These are phyloP conservation scores for Bassia scoparia DNA, from an alignment of 148 eudicot species.

Conservation along the genomic window DNA sequence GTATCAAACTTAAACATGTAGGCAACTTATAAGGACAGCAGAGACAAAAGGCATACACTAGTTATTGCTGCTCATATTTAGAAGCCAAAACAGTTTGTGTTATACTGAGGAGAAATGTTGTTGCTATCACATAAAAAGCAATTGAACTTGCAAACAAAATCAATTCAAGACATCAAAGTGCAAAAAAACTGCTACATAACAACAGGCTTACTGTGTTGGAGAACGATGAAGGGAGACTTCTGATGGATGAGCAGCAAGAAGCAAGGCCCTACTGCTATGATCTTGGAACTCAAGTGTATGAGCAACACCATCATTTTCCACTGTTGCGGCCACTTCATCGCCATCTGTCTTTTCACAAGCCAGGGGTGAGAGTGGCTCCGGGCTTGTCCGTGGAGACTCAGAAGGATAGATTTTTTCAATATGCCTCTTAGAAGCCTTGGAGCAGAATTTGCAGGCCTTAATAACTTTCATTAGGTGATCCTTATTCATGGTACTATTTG, in stretches of 20 bases:
- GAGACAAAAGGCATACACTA: neutral
- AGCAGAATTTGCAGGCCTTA: conserved; percentile 64
- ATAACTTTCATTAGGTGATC: conserved; percentile 35
- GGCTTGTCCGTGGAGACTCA: conserved; percentile 67
- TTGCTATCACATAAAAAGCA: neutral
- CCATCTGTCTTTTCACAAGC: conserved; percentile 36
- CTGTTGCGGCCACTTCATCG: conserved; percentile 3
- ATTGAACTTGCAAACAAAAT: neutral
- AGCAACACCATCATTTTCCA: conserved; percentile 34
- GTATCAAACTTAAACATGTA: neutral
- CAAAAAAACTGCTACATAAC: neutral
- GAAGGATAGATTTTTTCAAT: conserved; percentile 71
- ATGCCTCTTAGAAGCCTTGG: conserved; percentile 38
- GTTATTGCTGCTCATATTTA: neutral
- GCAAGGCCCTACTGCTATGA: conserved; percentile 28
- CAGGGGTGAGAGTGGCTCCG: conserved; percentile 56
- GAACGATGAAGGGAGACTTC: conserved; percentile 45
- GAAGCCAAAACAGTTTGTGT: neutral
- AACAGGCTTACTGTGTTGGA: conserved; percentile 51
- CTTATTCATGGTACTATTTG: conserved; percentile 26
- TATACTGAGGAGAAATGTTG: neutral
- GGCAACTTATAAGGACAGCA: neutral
- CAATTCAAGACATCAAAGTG: neutral
- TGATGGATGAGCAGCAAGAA: conserved; percentile 35
- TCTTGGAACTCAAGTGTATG: conserved; percentile 23